These are phyloP conservation scores for Eucommia ulmoides DNA, from an alignment of 257 asterid species.

Conservation along the genomic window DNA sequence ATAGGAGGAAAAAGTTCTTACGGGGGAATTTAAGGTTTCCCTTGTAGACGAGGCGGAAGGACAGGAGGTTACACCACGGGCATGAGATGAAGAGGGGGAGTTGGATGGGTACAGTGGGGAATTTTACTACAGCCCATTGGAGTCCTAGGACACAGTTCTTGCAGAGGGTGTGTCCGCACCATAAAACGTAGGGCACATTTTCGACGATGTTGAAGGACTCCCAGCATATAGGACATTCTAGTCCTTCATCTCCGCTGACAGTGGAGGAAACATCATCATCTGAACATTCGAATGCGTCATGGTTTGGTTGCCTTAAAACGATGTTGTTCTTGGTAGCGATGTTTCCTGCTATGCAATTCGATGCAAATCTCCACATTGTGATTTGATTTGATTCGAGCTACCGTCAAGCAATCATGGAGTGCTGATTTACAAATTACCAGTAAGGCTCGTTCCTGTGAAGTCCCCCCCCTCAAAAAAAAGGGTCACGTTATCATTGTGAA, in stretches of 20 bases:
- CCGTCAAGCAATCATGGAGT: too few relatives aligned
- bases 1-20: conserved; percentile 85
- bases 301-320: conserved; percentile 30
- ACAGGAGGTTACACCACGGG: conserved; percentile 88
- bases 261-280: conserved; percentile 67
- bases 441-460: too few relatives aligned
- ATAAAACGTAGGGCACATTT: conserved; percentile 76
- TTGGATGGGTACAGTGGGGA: conserved; percentile 68
- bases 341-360: conserved; percentile 59
- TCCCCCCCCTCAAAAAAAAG: too few relatives aligned
- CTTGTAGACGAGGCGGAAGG: conserved; percentile 64
- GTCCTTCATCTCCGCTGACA: conserved; percentile 56
- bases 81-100: conserved; percentile 86
- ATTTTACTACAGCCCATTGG: conserved; percentile 86
- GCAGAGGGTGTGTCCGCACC: conserved; percentile 99
- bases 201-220: conserved; percentile 92
- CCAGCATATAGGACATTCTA: conserved; percentile 95
- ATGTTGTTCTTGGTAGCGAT: conserved; percentile 28
- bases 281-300: conserved; percentile 43
- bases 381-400: too few relatives aligned
- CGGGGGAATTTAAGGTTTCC: conserved; percentile 79
- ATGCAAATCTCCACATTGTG: conserved; percentile 71
- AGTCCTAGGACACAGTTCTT: conserved; percentile 83
- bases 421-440: too few relatives aligned
- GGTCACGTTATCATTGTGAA: too few relatives aligned